Conservation (phyloP, 1,139 yeast species). For the Pneumocystis sp. region DNA sequence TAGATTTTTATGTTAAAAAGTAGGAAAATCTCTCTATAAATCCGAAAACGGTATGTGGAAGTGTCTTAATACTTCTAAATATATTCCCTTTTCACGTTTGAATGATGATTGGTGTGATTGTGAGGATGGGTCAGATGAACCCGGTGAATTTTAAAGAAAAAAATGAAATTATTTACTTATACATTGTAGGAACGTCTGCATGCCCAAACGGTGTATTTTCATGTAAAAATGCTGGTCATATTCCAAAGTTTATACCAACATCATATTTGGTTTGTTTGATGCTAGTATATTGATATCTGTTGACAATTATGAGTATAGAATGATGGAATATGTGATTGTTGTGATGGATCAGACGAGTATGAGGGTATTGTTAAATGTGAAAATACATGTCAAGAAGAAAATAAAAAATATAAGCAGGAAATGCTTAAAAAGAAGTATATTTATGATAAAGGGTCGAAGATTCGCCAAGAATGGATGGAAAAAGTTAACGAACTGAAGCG, state of each 20-base stretch:
- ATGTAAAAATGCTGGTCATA: slow-evolving; percentile 64
- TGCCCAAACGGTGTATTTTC: slow-evolving; percentile 38
- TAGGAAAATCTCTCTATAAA: slow-evolving; percentile 2
- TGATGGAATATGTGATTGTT: slow-evolving; percentile 95
- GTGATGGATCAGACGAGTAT: slow-evolving; percentile 88
- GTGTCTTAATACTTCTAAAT: slow-evolving; percentile 9
- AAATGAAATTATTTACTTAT: slow-evolving; percentile 14
- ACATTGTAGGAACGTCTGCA: slow-evolving; percentile 2
- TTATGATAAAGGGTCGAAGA: slow-evolving; percentile 1
- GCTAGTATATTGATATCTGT: slow-evolving; percentile 46
- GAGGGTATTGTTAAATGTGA: slow-evolving; percentile 35
- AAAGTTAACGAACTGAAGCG: slow-evolving; percentile 6
- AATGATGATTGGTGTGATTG: slow-evolving; percentile 81
- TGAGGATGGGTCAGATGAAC: slow-evolving; percentile 96
- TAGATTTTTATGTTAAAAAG: neutral
- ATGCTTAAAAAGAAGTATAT: slow-evolving; percentile 4
- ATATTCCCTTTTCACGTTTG: slow-evolving; percentile 7
- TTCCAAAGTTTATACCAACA: slow-evolving; percentile 23
- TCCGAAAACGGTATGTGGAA: neutral
- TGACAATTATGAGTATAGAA: slow-evolving; percentile 21
- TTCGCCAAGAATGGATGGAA: slow-evolving; percentile 13
- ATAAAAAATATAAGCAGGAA: slow-evolving; percentile 21
- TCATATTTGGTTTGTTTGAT: slow-evolving; percentile 25
- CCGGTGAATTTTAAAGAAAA: slow-evolving; percentile 80
- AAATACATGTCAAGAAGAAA: slow-evolving; percentile 42